A percentile compares a stretch with the other conserved stretches of the same genome.
These are phyloP conservation scores for Calonectria multiphialidica DNA, from an alignment of 2,329 filamentous ascomycete genomes.

Conservation along the genomic window DNA sequence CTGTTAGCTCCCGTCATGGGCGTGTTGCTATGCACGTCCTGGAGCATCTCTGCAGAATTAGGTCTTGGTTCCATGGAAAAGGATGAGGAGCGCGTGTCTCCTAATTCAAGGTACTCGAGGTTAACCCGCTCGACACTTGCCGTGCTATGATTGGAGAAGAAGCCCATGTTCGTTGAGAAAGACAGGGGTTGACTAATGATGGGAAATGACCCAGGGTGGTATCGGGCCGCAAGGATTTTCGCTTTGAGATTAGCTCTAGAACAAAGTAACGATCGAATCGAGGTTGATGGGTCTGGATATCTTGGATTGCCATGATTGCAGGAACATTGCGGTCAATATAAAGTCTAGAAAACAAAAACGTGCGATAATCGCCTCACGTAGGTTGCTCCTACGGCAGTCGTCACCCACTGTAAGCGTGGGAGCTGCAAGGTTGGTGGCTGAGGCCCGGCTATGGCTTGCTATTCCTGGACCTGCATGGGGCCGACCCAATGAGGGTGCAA, in stretches of 20 bases:
- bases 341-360: background rate
- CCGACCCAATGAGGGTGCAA: background rate
- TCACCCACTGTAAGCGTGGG: background rate
- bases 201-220: conserved; percentile 1
- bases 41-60: background rate
- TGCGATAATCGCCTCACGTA: background rate
- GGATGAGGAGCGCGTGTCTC: background rate
- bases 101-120: conserved; percentile 26
- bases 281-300: background rate
- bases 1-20: background rate
- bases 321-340: background rate
- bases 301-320: background rate
- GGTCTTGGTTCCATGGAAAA: conserved; percentile 14
- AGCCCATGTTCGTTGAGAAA: conserved; percentile 2
- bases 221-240: conserved; percentile 6
- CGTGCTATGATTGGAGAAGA: background rate
- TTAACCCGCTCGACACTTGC: background rate
- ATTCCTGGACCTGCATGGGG: background rate
- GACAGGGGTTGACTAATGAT: background rate
- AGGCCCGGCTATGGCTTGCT: background rate
- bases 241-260: background rate
- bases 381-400: too few relatives aligned
- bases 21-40: background rate
- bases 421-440: background rate
- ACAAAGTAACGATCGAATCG: background rate